phyloP scores from a whole-genome alignment of 1,284 basidiomycete species.

The Quambalaria eucalypti region DNA sequence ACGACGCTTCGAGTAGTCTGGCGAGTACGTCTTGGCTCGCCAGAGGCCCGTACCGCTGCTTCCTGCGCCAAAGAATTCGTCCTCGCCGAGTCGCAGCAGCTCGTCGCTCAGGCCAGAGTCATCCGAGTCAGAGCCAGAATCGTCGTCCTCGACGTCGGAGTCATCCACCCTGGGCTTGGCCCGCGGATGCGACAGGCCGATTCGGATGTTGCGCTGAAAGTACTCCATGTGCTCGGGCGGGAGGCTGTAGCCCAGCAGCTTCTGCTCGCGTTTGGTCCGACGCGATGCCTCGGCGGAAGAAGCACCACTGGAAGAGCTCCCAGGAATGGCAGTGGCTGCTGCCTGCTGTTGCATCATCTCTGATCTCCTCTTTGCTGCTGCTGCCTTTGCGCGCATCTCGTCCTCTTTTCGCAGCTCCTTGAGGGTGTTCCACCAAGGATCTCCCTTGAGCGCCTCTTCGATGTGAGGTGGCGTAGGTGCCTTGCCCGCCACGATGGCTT shows the following conservation, averaged over 20 bases:
- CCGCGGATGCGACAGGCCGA: slow-evolving; percentile 42
- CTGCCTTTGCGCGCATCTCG: slow-evolving; percentile 21
- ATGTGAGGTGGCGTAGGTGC: slow-evolving; percentile 18
- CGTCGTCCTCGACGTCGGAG: background rate
- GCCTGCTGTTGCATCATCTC: slow-evolving; percentile 10
- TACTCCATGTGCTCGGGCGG: slow-evolving; percentile 43
- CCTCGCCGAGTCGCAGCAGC: slow-evolving; percentile 3
- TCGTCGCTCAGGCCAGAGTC: slow-evolving; percentile 5
- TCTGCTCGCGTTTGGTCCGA: slow-evolving; percentile 27
- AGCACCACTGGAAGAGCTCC: background rate
- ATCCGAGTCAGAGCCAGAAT: background rate
- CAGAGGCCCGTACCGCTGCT: background rate
- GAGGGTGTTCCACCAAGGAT: slow-evolving; percentile 43
- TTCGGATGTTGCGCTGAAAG: slow-evolving; percentile 41
- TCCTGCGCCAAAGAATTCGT: slow-evolving; percentile 2
- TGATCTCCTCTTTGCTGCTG: slow-evolving; percentile 22
- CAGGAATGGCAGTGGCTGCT: background rate
- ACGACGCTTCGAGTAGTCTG: background rate
- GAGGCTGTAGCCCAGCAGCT: slow-evolving; percentile 25
- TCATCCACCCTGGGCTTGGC: slow-evolving; percentile 9
- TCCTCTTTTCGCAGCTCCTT: slow-evolving; percentile 36
- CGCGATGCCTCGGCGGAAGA: slow-evolving; percentile 8
- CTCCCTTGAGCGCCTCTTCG: slow-evolving; percentile 26
- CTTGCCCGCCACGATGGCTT: slow-evolving; percentile 38
- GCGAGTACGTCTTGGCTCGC: background rate